Conservation (phyloP, 805 yeast genomes). For the Monosporozyma aquatica region DNA sequence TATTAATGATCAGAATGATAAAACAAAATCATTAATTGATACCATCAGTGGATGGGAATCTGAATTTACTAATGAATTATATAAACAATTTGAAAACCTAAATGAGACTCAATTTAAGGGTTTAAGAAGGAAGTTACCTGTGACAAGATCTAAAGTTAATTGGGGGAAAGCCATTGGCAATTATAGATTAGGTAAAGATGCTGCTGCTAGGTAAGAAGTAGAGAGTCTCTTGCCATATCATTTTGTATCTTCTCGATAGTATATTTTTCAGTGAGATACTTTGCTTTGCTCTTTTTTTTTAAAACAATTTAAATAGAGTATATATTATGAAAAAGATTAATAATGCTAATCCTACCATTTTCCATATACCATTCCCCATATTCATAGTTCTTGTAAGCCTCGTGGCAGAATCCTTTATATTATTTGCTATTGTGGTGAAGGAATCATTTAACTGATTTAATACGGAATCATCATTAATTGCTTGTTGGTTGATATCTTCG, state of each 20-base stretch:
- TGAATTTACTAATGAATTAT: slow-evolving; percentile 47
- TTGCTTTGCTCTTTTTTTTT: slow-evolving; percentile 3
- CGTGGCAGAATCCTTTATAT: slow-evolving; percentile 43
- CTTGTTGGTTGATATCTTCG: slow-evolving; percentile 56
- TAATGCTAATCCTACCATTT: slow-evolving; percentile 50
- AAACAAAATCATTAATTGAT: slow-evolving; percentile 31
- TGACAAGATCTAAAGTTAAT: slow-evolving; percentile 81
- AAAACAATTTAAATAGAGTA: slow-evolving; percentile 43
- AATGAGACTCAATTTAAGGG: slow-evolving; percentile 77
- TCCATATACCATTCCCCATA: slow-evolving; percentile 50
- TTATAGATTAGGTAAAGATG: slow-evolving; percentile 79
- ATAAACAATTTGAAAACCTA: slow-evolving; percentile 55
- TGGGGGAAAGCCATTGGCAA: slow-evolving; percentile 94
- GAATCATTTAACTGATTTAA: slow-evolving; percentile 39
- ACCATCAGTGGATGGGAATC: slow-evolving; percentile 46
- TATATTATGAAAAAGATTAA: slow-evolving; percentile 47
- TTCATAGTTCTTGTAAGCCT: slow-evolving; percentile 47
- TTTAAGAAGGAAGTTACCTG: slow-evolving; percentile 83
- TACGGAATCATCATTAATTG: slow-evolving; percentile 42
- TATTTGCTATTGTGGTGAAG: slow-evolving; percentile 40
- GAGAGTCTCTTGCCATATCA: too few species aligned
- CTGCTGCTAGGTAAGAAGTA: slow-evolving; percentile 31
- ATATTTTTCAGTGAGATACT: too few species aligned
- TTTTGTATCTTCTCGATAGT: too few species aligned
- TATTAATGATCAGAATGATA: slow-evolving; percentile 13